Conservation (phyloP, 2,329 filamentous ascomycete genomes). For the Penicillium griseofulvum region DNA sequence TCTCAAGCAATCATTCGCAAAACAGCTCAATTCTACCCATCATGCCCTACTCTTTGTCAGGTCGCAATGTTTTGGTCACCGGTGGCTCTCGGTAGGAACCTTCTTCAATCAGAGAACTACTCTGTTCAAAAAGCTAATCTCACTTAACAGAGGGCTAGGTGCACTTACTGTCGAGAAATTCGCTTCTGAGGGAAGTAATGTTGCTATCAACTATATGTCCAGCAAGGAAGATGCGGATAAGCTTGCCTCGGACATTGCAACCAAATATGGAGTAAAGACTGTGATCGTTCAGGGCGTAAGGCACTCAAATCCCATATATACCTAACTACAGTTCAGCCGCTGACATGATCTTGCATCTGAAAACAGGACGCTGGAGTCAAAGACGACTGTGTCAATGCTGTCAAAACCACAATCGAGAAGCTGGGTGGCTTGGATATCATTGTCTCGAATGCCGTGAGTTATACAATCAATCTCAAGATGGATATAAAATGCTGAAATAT, state of each 20-base stretch:
- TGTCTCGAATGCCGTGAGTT: constrained; percentile 67
- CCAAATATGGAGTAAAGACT: constrained; percentile 52
- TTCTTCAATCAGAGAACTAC: background rate
- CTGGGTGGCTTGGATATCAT: constrained; percentile 73
- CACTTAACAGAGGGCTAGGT: constrained; percentile 62
- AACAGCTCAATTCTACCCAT: background rate
- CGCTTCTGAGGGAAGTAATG: constrained; percentile 64
- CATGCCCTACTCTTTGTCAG: constrained; percentile 64
- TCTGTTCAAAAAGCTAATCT: constrained; percentile 3
- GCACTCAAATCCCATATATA: constrained; percentile 2
- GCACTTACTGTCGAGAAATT: constrained; percentile 66
- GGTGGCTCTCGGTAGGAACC: constrained; percentile 59
- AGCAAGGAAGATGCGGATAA: constrained; percentile 59
- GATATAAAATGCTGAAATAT: background rate
- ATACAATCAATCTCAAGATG: background rate
- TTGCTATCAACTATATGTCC: constrained; percentile 71
- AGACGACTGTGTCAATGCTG: constrained; percentile 57
- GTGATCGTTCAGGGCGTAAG: constrained; percentile 60
- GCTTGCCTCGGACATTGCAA: constrained; percentile 56
- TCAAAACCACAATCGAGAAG: constrained; percentile 57
- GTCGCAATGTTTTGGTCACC: constrained; percentile 62
- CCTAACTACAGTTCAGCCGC: background rate
- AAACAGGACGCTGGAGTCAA: constrained; percentile 60
- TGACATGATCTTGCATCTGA: constrained; percentile 4
- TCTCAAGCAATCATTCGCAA: background rate